Conservation (phyloP, 2,329 filamentous ascomycete genomes). For the Diaporthe amygdali region DNA sequence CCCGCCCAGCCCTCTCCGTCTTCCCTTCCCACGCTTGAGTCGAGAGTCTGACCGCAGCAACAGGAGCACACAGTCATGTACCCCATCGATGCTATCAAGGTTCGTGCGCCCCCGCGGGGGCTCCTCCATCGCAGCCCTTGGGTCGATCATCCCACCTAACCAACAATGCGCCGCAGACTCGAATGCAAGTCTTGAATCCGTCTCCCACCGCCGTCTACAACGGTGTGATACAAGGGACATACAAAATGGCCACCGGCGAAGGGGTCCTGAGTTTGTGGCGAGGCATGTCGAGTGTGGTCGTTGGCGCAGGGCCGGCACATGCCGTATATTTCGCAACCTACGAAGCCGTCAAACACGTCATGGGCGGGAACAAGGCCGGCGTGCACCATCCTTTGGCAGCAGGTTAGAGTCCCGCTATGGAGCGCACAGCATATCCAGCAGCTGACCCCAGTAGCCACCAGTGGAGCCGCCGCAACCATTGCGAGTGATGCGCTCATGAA, state of each 20-base stretch:
- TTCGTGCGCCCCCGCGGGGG: constrained; percentile 43
- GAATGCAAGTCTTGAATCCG: constrained; percentile 96
- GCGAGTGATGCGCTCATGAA: constrained; percentile 99
- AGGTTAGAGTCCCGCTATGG: constrained; percentile 60
- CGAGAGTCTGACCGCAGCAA: constrained; percentile 15
- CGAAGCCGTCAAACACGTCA: constrained; percentile 93
- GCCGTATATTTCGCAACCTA: constrained; percentile 99
- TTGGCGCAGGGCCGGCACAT: constrained; percentile 97
- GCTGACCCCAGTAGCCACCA: constrained; percentile 67
- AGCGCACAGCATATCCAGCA: not conserved
- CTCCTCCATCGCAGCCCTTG: constrained; percentile 26
- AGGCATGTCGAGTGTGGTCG: constrained; percentile 93
- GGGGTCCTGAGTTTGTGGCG: constrained; percentile 93
- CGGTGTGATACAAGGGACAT: constrained; percentile 89
- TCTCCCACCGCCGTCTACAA: constrained; percentile 81
- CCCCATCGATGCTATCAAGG: constrained; percentile 97
- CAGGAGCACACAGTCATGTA: constrained; percentile 99
- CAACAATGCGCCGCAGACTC: constrained; percentile 66
- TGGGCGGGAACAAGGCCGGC: constrained; percentile 87
- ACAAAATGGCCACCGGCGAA: constrained; percentile 89
- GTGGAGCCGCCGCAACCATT: constrained; percentile 93
- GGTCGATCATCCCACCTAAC: not conserved
- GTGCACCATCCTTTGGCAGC: constrained; percentile 93
- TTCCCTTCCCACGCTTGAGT: constrained; percentile 25
- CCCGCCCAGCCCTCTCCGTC: not conserved